Evolutionary conservation across 2,329 filamentous ascomycete species (phyloP), one percentile per base, ranked within the genome.

Genomic region (Trichophyton rubrum): DNA sequence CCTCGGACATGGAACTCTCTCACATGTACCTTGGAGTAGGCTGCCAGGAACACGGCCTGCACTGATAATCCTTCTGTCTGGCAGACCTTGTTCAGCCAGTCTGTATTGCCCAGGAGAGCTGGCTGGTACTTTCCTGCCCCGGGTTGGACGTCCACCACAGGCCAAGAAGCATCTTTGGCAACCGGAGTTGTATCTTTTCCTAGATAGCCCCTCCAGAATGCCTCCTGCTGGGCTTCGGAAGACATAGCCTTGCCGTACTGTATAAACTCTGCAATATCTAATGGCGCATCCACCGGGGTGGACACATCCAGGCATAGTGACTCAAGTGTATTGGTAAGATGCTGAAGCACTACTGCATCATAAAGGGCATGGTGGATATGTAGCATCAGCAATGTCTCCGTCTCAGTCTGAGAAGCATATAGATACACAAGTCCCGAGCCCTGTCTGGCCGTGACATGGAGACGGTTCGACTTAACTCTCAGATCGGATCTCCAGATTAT

Each of bases 341-440:
- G 69, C 0, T 85, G 82, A 3, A 96, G 76, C 66, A 88, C 93
- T 62, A 95, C 79, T 4, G 86, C 90, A 70, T 96, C 92, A 68
- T 96, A 97, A 0, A 96, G 77, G 0, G 88, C 88, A 70, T 97
- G 91, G 64, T 96, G 90, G 3, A 96, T 85, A 27, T 78, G 78
- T 3, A 90, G 76, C 1, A 80, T 73, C 53, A 73, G 60, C 6
- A 66, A 62, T 65, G 74, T 76, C 15, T 71, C 70, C 24, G 60
- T 60, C 1, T 63, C n/a, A 0, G 63, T 68, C 55, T 69, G 65
- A 22, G 67, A 69, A 5, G 70, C 73, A 62, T 73, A 70, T 4
- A 79, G 64, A 58, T 70, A 67, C 11, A 69, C 73, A 5, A 68
- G 67, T 8, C 66, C 63, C 15, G 65, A 62, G 33, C 62, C 59